A percentile compares a stretch with the other conserved stretches of the same genome.
These are phyloP conservation scores for Sugiyamaella qingdaonensis DNA, from an alignment of 805 yeast species.

Conservation along the genomic window DNA sequence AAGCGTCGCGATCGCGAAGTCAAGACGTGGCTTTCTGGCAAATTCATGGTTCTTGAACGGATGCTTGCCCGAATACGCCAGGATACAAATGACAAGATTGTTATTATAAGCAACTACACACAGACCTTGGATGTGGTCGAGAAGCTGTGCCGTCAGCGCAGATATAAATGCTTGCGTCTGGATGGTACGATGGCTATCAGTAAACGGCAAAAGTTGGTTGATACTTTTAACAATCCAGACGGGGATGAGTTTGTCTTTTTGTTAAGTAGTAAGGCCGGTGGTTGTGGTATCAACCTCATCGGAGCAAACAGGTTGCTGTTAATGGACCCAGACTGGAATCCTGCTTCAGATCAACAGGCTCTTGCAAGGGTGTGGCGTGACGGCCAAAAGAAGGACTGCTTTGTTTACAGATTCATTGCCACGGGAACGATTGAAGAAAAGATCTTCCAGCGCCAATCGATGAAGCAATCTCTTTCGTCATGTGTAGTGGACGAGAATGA, in stretches of 20 bases:
- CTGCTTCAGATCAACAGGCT: conserved; percentile 97
- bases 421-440: conserved; percentile 97
- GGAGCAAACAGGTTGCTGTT: conserved; percentile 91
- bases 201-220: conserved; percentile 90
- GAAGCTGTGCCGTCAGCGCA: conserved; percentile 67
- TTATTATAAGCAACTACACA: conserved; percentile 89
- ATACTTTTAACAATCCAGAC: conserved; percentile 84
- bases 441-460: conserved; percentile 90
- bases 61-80: conserved; percentile 69
- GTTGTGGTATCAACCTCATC: conserved; percentile 94
- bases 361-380: conserved; percentile 98
- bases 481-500: conserved; percentile 96
- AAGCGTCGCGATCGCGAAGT: conserved; percentile 56
- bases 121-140: conserved; percentile 91
- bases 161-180: conserved; percentile 73
- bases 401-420: conserved; percentile 85
- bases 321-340: conserved; percentile 96
- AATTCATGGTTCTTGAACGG: conserved; percentile 77
- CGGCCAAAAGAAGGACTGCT: conserved; percentile 96
- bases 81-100: conserved; percentile 93
- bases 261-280: conserved; percentile 94
- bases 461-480: conserved; percentile 87
- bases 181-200: conserved; percentile 93
- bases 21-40: conserved; percentile 81
- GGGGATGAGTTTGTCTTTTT: conserved; percentile 83